phyloP scores from a whole-genome alignment of 805 yeast genomes.

The Schwanniomyces vanrijiae region DNA sequence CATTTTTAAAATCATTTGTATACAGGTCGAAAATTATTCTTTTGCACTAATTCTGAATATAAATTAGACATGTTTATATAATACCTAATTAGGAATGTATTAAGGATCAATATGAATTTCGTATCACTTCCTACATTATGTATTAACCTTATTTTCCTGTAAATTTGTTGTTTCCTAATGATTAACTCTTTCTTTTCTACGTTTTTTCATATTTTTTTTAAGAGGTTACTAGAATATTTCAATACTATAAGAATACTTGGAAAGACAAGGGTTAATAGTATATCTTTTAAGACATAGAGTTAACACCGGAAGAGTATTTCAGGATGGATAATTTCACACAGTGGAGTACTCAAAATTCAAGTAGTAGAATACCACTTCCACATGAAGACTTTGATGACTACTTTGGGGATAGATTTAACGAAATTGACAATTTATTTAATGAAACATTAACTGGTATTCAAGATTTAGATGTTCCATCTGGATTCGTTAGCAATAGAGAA shows the following conservation, averaged over 20 bases:
- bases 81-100: constrained; percentile 8
- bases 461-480: constrained; percentile 64
- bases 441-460: constrained; percentile 56
- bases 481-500: constrained; percentile 26
- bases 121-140: constrained; percentile 1
- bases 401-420: constrained; percentile 39
- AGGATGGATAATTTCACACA: constrained; percentile 23
- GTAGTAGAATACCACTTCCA: constrained; percentile 46
- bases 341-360: constrained; percentile 27
- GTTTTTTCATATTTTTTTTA: background rate
- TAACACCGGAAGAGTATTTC: background rate
- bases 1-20: background rate
- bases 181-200: background rate
- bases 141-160: background rate
- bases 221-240: background rate
- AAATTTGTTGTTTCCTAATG: background rate
- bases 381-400: constrained; percentile 55
- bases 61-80: constrained; percentile 7
- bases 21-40: background rate
- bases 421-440: constrained; percentile 55
- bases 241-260: background rate
- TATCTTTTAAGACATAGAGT: background rate
- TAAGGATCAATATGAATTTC: background rate
- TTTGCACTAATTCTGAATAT: constrained; percentile 6
- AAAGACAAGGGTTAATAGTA: background rate